Conservation (phyloP, 2,329 filamentous ascomycete genomes). For the Nectriaceae sp. region DNA sequence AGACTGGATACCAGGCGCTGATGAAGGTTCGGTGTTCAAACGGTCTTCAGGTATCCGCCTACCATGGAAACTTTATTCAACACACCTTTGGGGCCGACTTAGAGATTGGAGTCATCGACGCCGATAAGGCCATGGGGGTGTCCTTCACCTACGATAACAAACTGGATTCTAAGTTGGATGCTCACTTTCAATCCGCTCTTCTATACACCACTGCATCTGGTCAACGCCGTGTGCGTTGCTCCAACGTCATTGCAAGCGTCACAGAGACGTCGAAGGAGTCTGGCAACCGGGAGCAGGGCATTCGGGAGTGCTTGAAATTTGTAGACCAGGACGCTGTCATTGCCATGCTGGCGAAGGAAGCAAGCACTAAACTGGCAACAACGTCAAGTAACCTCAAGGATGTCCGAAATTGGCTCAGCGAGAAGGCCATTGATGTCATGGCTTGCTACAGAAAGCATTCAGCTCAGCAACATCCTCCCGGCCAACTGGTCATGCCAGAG, state of each 20-base stretch:
- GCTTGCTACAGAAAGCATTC: constrained; percentile 93
- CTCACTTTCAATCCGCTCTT: constrained; percentile 94
- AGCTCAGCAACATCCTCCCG: constrained; percentile 80
- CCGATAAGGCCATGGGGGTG: constrained; percentile 90
- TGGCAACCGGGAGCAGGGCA: constrained; percentile 49
- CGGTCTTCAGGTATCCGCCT: constrained; percentile 88
- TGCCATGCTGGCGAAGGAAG: constrained; percentile 88
- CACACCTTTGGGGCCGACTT: constrained; percentile 94
- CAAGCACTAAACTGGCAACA: constrained; percentile 76
- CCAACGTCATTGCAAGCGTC: constrained; percentile 90
- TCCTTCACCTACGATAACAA: constrained; percentile 96
- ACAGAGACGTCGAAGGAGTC: constrained; percentile 62
- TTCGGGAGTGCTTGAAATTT: constrained; percentile 84
- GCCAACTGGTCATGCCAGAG: constrained; percentile 92
- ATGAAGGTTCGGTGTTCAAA: constrained; percentile 99
- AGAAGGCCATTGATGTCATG: constrained; percentile 91
- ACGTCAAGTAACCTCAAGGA: constrained; percentile 78
- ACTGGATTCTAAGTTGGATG: constrained; percentile 93
- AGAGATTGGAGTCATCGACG: constrained; percentile 88
- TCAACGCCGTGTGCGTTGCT: constrained; percentile 87
- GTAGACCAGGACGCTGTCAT: constrained; percentile 95
- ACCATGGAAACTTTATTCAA: constrained; percentile 95
- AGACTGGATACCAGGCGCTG: constrained; percentile 92
- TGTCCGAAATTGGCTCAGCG: constrained; percentile 77
- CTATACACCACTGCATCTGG: constrained; percentile 92